Conservation (phyloP, 2,329 filamentous ascomycete genomes). For the Aspergillus sp. region DNA sequence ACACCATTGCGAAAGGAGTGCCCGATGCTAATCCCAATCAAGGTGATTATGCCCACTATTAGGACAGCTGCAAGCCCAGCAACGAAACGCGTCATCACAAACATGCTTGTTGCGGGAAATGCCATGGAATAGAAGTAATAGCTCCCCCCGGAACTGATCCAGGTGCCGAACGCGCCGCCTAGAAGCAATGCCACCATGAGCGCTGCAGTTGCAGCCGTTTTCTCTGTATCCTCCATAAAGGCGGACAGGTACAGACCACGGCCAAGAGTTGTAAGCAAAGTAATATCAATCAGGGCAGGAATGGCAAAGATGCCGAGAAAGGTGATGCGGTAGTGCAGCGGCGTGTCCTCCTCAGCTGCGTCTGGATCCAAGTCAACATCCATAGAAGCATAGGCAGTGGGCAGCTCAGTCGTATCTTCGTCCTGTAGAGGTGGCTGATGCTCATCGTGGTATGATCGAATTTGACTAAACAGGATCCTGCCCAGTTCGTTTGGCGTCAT, state of each 20-base stretch:
- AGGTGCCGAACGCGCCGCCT: slow-evolving; percentile 61
- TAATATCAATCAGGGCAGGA: slow-evolving; percentile 61
- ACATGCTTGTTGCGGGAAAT: slow-evolving; percentile 55
- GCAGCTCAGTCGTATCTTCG: slow-evolving; percentile 37
- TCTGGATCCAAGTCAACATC: slow-evolving; percentile 51
- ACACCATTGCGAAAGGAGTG: slow-evolving; percentile 48
- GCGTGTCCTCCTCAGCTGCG: slow-evolving; percentile 43
- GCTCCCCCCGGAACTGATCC: slow-evolving; percentile 61
- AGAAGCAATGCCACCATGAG: slow-evolving; percentile 59
- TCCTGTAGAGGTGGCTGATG: slow-evolving; percentile 24
- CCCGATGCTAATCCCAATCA: slow-evolving; percentile 50
- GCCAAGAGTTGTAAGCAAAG: slow-evolving; percentile 58
- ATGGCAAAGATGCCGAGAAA: slow-evolving; percentile 63
- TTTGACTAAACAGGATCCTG: slow-evolving; percentile 38
- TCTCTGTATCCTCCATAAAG: slow-evolving; percentile 48
- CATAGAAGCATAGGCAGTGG: slow-evolving; percentile 52
- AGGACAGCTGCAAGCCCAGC: slow-evolving; percentile 50
- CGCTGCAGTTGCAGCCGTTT: slow-evolving; percentile 55
- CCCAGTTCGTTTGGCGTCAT: slow-evolving; percentile 52
- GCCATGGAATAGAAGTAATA: slow-evolving; percentile 60
- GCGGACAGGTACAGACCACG: slow-evolving; percentile 62
- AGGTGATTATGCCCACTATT: slow-evolving; percentile 53
- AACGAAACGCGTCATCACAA: slow-evolving; percentile 50
- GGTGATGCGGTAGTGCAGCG: slow-evolving; percentile 51
- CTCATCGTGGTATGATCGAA: slow-evolving; percentile 44